phyloP scores from a whole-genome alignment of 306 rosid species.

The Castanospermum australe region DNA sequence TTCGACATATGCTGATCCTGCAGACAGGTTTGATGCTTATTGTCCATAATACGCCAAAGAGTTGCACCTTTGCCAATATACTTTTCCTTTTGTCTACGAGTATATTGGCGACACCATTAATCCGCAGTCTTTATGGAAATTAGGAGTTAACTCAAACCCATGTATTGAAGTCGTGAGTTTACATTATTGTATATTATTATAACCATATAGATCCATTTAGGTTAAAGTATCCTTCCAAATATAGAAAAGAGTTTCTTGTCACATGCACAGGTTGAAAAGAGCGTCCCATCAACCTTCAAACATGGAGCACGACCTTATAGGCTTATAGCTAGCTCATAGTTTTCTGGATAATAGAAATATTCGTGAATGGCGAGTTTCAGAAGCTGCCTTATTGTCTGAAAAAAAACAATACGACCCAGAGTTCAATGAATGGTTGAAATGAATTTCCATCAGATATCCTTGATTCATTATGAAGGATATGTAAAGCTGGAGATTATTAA shows the following conservation, averaged over 20 bases:
- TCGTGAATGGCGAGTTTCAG: neutral
- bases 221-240: neutral
- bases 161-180: neutral
- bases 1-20: neutral
- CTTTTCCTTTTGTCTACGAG: neutral
- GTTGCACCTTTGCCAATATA: neutral
- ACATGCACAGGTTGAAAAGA: neutral
- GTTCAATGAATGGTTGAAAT: no score
- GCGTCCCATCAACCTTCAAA: no score
- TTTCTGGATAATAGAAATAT: neutral
- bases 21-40: neutral
- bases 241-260: neutral
- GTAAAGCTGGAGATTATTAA: neutral
- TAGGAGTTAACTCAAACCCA: neutral
- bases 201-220: neutral
- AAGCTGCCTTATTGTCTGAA: neutral
- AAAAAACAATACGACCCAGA: no score
- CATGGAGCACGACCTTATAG: neutral
- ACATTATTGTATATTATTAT: neutral
- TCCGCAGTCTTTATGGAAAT: conserved; percentile 32
- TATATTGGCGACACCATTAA: neutral
- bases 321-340: neutral
- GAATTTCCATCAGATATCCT: neutral
- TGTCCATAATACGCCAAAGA: conserved; percentile 1
- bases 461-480: neutral